Evolutionary conservation across 1,284 basidiomycete species (phyloP).

Genomic region (Cryptococcus sp.): DNA sequence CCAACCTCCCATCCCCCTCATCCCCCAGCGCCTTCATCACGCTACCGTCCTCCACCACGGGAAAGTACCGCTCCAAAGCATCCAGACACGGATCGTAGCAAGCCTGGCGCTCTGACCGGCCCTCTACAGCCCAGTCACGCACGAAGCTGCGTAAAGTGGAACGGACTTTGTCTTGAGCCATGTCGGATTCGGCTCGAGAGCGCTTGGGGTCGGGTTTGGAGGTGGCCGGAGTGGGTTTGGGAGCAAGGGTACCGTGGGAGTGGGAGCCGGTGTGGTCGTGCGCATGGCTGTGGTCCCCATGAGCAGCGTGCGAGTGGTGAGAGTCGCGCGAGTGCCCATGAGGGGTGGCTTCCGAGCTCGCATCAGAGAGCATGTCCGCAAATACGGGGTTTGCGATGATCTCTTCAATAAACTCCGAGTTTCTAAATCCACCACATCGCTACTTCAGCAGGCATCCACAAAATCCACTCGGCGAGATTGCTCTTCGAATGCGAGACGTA

Average conservation of each 20-base stretch:
- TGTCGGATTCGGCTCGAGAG: conserved; percentile 24
- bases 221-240: conserved; percentile 14
- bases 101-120: conserved; percentile 66
- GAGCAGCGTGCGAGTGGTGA: conserved; percentile 21
- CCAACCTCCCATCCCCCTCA: not conserved
- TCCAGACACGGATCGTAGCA: conserved; percentile 77
- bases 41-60: conserved; percentile 28
- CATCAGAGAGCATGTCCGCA: conserved; percentile 35
- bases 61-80: conserved; percentile 66
- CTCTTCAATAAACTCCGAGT: conserved; percentile 49
- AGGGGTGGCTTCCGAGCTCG: not conserved
- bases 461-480: not conserved
- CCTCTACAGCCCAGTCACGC: conserved; percentile 83
- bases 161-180: conserved; percentile 64
- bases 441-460: not conserved
- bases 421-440: conserved; percentile 20
- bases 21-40: conserved; percentile 5
- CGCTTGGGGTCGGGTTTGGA: conserved; percentile 2
- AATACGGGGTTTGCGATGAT: conserved; percentile 47
- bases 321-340: conserved; percentile 23
- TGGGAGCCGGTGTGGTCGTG: conserved; percentile 31
- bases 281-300: conserved; percentile 9
- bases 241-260: conserved; percentile 21
- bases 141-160: conserved; percentile 88
- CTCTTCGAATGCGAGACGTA: conserved; percentile 18